Base-by-base conservation (phyloP, 495 filamentous ascomycete genomes). In the Pyrenula massariospora region DNA sequence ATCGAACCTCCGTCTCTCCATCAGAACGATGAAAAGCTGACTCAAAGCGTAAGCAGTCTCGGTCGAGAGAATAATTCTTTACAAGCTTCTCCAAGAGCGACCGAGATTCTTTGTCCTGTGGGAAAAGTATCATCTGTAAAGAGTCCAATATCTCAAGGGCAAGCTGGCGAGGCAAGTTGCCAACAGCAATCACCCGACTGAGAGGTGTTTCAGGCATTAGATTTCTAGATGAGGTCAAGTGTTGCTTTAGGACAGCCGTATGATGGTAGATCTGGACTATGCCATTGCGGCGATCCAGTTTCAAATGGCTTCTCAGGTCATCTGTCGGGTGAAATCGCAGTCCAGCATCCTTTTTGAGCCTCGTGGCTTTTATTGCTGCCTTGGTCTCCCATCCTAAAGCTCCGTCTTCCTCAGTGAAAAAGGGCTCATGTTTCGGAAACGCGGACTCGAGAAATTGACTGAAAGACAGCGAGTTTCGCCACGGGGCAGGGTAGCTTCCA, bases 81-180 rank as follows among this genome's bases (percentile, higher is more conserved):
- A 63, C 64, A 0, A 71, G 61, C 1, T 60, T 63, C 2, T 55
- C 50, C 15, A 71, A 58, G 3, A 73, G 56, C 10, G 50, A 58
- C 25, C 56, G 56, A 2, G 68, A 70, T 19, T 70, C 63, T 19
- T 57, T 50, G n/a, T 73, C 69, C 1, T 56, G 56, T 0, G 70
- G 70, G 55, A 73, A 73, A 22, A 73, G 60, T 19, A 73, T 68
- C n/a, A 58, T 61, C 48, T 73, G 65, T 10, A 68, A 48, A 1
- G 68, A 67, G 54, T 68, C 63, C 3, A 73, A 62, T 12, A 57
- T 54, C 58, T 73, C 70, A 22, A 73, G 59, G 23, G 60, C 67
- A 12, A 72, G 60, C 31, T 57, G 54, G 15, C 64, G 63, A 3
- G 70, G 68, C 0, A 73, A 22, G 22, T 54, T 58, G 2, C 59